A percentile compares a stretch with the other conserved stretches of the same genome.
phyloP scores from a whole-genome alignment of 2,329 filamentous ascomycete species.

The Fusarium veterinarium region DNA sequence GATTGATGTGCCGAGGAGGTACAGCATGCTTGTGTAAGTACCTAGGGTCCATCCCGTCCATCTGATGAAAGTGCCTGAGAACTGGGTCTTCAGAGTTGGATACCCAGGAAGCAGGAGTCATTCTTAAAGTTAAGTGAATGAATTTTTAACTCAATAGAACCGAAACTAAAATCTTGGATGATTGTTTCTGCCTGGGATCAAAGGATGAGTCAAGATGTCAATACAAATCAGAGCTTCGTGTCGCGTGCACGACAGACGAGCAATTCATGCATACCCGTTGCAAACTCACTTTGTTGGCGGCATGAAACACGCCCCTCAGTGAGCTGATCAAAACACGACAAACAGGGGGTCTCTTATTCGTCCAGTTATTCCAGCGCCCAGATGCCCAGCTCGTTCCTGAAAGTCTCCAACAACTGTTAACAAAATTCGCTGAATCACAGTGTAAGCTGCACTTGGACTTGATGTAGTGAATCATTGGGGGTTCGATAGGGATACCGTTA shows the following conservation, averaged over 20 bases:
- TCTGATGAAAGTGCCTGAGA: not conserved
- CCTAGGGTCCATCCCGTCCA: not conserved
- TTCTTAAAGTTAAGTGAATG: not conserved
- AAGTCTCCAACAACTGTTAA: not conserved
- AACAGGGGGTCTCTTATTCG: slow-evolving; percentile 35
- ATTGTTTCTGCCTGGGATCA: not conserved
- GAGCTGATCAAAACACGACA: slow-evolving; percentile 33
- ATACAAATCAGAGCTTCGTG: not conserved
- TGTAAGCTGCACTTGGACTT: not conserved
- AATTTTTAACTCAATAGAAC: not conserved
- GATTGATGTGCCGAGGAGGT: slow-evolving; percentile 39
- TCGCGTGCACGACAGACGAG: slow-evolving; percentile 32
- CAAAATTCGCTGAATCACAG: not conserved
- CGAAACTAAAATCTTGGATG: not conserved
- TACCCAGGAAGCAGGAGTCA: not conserved
- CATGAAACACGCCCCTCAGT: slow-evolving; percentile 10
- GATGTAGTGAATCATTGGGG: not conserved
- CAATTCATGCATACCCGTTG: not conserved
- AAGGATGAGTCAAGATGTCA: not conserved
- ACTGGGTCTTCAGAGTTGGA: not conserved
- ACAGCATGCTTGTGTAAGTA: too few relatives aligned
- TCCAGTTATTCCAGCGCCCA: slow-evolving; percentile 4
- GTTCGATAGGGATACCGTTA: not conserved
- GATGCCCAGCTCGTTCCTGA: slow-evolving; percentile 10
- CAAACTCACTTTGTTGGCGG: not conserved